Evolutionary conservation across 352 stramenopile species (phyloP).

Genomic region (Thalassiosira oceanica): DNA sequence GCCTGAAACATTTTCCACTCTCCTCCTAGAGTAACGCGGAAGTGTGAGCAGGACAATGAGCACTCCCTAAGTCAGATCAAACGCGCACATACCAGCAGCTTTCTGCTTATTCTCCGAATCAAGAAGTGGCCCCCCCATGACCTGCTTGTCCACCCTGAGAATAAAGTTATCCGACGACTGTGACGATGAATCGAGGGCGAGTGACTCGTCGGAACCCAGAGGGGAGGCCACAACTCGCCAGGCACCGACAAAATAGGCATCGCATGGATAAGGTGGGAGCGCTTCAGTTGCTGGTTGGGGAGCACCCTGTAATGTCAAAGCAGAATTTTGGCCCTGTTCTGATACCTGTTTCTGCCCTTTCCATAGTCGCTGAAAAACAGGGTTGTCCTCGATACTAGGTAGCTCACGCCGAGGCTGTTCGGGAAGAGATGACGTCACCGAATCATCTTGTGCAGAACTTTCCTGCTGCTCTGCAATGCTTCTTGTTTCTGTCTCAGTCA

Average conservation of each 20-base stretch:
- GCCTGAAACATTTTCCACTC: slow-evolving; percentile 70
- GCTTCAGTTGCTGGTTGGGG: slow-evolving; percentile 6
- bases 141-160: slow-evolving; percentile 68
- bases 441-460: background rate
- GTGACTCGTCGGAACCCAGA: slow-evolving; percentile 36
- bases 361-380: slow-evolving; percentile 59
- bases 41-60: too few relatives aligned
- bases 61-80: too few relatives aligned
- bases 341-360: slow-evolving; percentile 31
- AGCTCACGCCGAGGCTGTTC: slow-evolving; percentile 23
- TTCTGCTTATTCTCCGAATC: slow-evolving; percentile 66
- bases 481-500: background rate
- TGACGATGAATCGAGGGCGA: slow-evolving; percentile 12
- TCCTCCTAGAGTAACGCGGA: too few relatives aligned
- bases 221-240: slow-evolving; percentile 69
- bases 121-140: slow-evolving; percentile 64
- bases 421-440: background rate
- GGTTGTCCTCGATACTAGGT: slow-evolving; percentile 64
- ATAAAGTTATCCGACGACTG: slow-evolving; percentile 65
- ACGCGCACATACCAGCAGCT: too few relatives aligned
- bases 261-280: slow-evolving; percentile 62
- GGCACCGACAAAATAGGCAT: slow-evolving; percentile 63
- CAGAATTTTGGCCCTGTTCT: slow-evolving; percentile 27
- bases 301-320: slow-evolving; percentile 19
- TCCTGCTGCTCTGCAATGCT: background rate